phyloP scores from a whole-genome alignment of 2,329 filamentous ascomycete species.

The Phyllosticta citrichinensis region DNA sequence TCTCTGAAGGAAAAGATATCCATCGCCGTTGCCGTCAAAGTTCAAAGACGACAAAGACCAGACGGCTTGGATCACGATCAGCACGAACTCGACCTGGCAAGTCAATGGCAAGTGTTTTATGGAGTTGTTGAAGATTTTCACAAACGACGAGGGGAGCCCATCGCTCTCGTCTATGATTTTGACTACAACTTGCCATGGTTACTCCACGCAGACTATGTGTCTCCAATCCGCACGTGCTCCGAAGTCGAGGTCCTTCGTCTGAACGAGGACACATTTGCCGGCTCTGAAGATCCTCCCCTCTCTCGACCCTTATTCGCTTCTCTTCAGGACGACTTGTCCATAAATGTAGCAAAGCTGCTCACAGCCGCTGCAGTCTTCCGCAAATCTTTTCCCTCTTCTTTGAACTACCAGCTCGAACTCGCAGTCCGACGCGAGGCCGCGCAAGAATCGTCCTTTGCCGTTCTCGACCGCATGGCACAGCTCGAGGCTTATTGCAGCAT shows the following conservation, averaged over 20 bases:
- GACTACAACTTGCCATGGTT: slow-evolving; percentile 69
- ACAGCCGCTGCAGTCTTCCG: slow-evolving; percentile 61
- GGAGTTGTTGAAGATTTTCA: slow-evolving; percentile 78
- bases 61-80: slow-evolving; percentile 65
- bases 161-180: slow-evolving; percentile 67
- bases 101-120: slow-evolving; percentile 86
- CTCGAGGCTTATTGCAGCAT: slow-evolving; percentile 75
- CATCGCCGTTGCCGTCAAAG: slow-evolving; percentile 58
- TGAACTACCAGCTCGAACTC: slow-evolving; percentile 56
- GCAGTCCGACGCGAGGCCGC: slow-evolving; percentile 65
- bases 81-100: slow-evolving; percentile 63
- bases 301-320: slow-evolving; percentile 26
- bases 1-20: slow-evolving; percentile 69
- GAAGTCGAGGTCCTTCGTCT: slow-evolving; percentile 64
- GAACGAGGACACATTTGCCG: slow-evolving; percentile 44
- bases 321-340: slow-evolving; percentile 41
- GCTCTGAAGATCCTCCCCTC: slow-evolving; percentile 13
- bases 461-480: slow-evolving; percentile 60
- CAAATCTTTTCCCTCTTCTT: slow-evolving; percentile 58
- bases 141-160: slow-evolving; percentile 69
- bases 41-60: slow-evolving; percentile 51
- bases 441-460: slow-evolving; percentile 50
- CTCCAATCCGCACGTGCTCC: slow-evolving; percentile 70
- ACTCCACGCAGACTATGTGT: slow-evolving; percentile 70
- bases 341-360: slow-evolving; percentile 53